A percentile compares a stretch with the other conserved stretches of the same genome.
Evolutionary conservation across 2,329 filamentous ascomycete genomes (phyloP).

Genomic region (Arthrobotrys musiformis): DNA sequence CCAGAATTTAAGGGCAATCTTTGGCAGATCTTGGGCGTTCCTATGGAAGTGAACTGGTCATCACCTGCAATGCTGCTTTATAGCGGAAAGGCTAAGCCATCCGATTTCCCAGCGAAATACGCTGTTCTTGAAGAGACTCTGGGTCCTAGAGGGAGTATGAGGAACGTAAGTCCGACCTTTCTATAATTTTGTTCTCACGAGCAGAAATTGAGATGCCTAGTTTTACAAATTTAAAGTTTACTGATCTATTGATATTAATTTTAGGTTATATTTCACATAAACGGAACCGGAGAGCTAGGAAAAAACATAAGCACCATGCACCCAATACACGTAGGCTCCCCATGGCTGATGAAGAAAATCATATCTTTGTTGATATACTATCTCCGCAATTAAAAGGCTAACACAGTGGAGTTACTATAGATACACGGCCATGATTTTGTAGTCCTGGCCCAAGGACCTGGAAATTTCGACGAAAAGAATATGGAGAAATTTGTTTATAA

Average conservation of each 20-base stretch:
- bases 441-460: slow-evolving; percentile 4
- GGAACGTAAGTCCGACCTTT: not conserved
- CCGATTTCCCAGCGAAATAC: not conserved
- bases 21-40: not conserved
- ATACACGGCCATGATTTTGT: slow-evolving; percentile 36
- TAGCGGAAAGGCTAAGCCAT: not conserved
- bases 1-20: not conserved
- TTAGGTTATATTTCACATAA: slow-evolving; percentile 27
- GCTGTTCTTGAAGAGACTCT: not conserved
- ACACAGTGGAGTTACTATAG: not conserved
- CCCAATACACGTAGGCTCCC: slow-evolving; percentile 16
- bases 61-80: not conserved
- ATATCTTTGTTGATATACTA: no score
- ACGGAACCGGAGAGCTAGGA: not conserved
- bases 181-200: not conserved
- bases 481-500: slow-evolving; percentile 60
- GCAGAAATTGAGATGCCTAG: not conserved
- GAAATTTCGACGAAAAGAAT: slow-evolving; percentile 1
- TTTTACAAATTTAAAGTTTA: no score
- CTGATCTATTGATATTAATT: not conserved
- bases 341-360: no score
- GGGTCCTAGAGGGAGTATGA: not conserved
- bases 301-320: not conserved
- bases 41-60: slow-evolving; percentile 25
- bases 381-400: not conserved